A percentile compares a stretch with the other conserved stretches of the same genome.
These are phyloP conservation scores for Poronia punctata DNA, from an alignment of 495 filamentous ascomycete genomes.

Conservation along the genomic window DNA sequence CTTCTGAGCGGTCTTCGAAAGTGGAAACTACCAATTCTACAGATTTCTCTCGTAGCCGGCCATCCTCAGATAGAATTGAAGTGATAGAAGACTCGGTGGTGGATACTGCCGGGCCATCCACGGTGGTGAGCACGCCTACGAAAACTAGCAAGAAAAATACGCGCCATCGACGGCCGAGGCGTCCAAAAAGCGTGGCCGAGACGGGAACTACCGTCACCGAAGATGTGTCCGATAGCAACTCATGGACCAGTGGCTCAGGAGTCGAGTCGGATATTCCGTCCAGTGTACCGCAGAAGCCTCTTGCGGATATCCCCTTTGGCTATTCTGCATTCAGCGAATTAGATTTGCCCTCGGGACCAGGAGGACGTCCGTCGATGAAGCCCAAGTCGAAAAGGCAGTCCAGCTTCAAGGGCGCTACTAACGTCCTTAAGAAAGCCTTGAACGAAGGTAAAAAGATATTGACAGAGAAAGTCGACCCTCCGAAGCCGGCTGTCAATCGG, in stretches of 20 bases:
- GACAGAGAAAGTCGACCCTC: constrained; percentile 44
- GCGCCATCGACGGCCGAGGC: constrained; percentile 14
- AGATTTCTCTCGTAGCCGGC: constrained; percentile 16
- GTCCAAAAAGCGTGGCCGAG: constrained; percentile 14
- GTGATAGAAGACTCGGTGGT: constrained; percentile 28
- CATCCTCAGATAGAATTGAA: constrained; percentile 46
- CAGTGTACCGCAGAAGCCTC: constrained; percentile 36
- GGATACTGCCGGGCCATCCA: constrained; percentile 20
- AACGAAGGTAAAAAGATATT: constrained; percentile 49
- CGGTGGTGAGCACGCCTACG: neutral
- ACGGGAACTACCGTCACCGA: constrained; percentile 13
- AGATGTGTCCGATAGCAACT: constrained; percentile 21
- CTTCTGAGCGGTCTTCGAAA: constrained; percentile 24
- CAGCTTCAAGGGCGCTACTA: constrained; percentile 46
- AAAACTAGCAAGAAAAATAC: constrained; percentile 13
- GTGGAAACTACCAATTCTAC: constrained; percentile 17
- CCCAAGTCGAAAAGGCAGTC: constrained; percentile 36
- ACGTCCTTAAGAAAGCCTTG: constrained; percentile 49
- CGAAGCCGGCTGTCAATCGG: constrained; percentile 38
- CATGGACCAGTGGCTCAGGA: constrained; percentile 22
- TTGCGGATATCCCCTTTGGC: constrained; percentile 50
- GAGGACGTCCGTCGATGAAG: constrained; percentile 24
- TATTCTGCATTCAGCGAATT: constrained; percentile 53
- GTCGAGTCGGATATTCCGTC: constrained; percentile 28
- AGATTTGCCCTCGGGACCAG: constrained; percentile 42